Percentiles rank a stretch among this genome's conserved stretches.
Evolutionary conservation across 768 basidiomycete genomes (phyloP).

Genomic region (Lentinus tigrinus): DNA sequence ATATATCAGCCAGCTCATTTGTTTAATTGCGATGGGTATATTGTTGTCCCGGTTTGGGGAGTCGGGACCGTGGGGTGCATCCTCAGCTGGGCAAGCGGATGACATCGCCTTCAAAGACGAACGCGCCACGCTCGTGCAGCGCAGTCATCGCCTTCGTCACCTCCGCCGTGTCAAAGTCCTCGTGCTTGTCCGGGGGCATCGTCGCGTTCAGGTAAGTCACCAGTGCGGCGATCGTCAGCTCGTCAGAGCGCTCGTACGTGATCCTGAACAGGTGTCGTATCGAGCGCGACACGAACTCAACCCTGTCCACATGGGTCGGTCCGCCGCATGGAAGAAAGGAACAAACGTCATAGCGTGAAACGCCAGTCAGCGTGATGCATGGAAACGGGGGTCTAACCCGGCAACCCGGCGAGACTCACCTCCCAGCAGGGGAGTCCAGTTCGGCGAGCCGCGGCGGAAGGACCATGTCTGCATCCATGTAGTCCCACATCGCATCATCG

Average conservation of each 20-base stretch:
- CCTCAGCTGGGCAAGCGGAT: slow-evolving; percentile 18
- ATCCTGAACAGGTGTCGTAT: slow-evolving; percentile 64
- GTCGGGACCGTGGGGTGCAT: not conserved
- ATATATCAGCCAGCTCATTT: not conserved
- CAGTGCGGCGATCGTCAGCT: slow-evolving; percentile 67
- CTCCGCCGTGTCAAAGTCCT: slow-evolving; percentile 79
- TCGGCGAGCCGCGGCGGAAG: slow-evolving; percentile 43
- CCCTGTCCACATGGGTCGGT: slow-evolving; percentile 34
- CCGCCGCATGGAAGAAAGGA: too few species aligned
- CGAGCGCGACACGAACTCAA: slow-evolving; percentile 59
- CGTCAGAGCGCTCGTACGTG: slow-evolving; percentile 66
- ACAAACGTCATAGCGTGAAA: not conserved
- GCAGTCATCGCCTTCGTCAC: slow-evolving; percentile 40
- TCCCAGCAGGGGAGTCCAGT: slow-evolving; percentile 56
- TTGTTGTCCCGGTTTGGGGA: not conserved
- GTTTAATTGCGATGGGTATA: not conserved
- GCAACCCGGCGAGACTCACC: slow-evolving; percentile 42
- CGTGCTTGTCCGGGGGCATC: slow-evolving; percentile 75
- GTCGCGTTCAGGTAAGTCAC: slow-evolving; percentile 74
- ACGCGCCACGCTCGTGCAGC: slow-evolving; percentile 29
- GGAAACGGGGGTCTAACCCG: not conserved
- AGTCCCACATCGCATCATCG: slow-evolving; percentile 23
- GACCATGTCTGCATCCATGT: slow-evolving; percentile 20
- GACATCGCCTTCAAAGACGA: slow-evolving; percentile 34
- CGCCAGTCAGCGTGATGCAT: not conserved